These are phyloP conservation scores for Rhamnella rubrinervis DNA, from an alignment of 331 rosid genomes.

Conservation along the genomic window DNA sequence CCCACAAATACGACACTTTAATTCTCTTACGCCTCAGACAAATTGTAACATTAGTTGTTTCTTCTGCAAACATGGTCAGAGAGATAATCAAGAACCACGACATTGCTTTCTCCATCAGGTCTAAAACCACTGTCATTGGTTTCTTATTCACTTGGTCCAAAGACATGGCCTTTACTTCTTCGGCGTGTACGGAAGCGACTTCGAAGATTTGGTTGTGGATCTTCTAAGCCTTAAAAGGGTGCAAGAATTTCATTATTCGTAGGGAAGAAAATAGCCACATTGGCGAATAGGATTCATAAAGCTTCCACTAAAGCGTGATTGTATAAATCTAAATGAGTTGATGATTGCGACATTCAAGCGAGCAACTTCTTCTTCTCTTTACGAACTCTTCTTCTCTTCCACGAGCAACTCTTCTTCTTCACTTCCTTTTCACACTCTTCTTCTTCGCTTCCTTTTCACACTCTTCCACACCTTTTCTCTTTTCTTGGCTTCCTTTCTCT, in stretches of 20 bases:
- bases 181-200: conserved; percentile 45
- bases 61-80: conserved; percentile 32
- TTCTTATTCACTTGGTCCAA: conserved; percentile 25
- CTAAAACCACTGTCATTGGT: conserved; percentile 21
- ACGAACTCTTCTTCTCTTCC: no score
- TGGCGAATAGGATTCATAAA: conserved; percentile 21
- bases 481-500: no score
- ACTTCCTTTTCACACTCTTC: no score
- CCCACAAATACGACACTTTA: conserved; percentile 39
- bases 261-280: conserved; percentile 35
- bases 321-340: conserved; percentile 30
- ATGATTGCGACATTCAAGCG: conserved; percentile 11
- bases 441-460: no score
- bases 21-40: conserved; percentile 44
- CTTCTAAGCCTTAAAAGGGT: conserved; percentile 43
- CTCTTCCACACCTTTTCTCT: no score
- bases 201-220: conserved; percentile 31
- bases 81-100: conserved; percentile 40
- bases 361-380: no score
- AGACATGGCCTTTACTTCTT: conserved; percentile 21
- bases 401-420: no score
- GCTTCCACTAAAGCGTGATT: neutral
- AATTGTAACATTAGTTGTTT: conserved; percentile 36
- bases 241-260: conserved; percentile 21
- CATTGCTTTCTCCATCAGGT: conserved; percentile 28